Conservation (phyloP, 768 basidiomycete genomes). For the Asterophora lycoperdoides region DNA sequence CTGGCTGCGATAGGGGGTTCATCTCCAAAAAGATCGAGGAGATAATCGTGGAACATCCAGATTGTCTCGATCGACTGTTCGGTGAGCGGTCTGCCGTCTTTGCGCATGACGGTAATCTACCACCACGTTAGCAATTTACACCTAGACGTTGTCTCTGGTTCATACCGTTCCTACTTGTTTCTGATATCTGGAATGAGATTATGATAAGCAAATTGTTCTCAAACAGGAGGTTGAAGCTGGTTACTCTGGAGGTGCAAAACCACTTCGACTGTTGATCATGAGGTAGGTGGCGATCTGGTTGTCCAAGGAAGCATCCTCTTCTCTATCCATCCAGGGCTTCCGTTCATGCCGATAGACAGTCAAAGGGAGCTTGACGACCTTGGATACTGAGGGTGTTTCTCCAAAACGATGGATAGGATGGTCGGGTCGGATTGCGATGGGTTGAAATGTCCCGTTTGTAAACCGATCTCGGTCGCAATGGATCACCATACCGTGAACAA, state of each 20-base stretch:
- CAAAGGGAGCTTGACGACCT: slow-evolving; percentile 6
- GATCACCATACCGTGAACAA: slow-evolving; percentile 8
- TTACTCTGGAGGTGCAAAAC: slow-evolving; percentile 6
- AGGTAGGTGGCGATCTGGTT: slow-evolving; percentile 13
- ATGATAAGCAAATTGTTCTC: background rate
- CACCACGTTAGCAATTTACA: background rate
- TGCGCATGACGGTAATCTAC: slow-evolving; percentile 14
- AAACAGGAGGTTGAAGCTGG: background rate
- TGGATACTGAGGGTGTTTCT: slow-evolving; percentile 8
- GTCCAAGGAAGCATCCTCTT: slow-evolving; percentile 1
- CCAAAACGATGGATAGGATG: slow-evolving; percentile 10
- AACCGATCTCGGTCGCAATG: slow-evolving; percentile 3
- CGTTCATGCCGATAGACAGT: slow-evolving; percentile 8
- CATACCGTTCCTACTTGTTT: slow-evolving; percentile 10
- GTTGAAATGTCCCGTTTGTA: slow-evolving; percentile 1
- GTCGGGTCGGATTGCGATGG: slow-evolving; percentile 1
- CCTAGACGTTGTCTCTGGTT: background rate
- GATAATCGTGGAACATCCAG: slow-evolving; percentile 31
- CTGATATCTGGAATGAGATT: slow-evolving; percentile 2
- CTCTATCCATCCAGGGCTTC: background rate
- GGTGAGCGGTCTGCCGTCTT: slow-evolving; percentile 10
- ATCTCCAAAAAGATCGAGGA: slow-evolving; percentile 24
- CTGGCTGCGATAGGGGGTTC: background rate
- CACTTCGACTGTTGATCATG: slow-evolving; percentile 6
- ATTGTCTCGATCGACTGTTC: slow-evolving; percentile 19